Percentiles rank a stretch among this genome's conserved stretches.
phyloP scores from a whole-genome alignment of 305 asterid species.

The Solanum hybrid region DNA sequence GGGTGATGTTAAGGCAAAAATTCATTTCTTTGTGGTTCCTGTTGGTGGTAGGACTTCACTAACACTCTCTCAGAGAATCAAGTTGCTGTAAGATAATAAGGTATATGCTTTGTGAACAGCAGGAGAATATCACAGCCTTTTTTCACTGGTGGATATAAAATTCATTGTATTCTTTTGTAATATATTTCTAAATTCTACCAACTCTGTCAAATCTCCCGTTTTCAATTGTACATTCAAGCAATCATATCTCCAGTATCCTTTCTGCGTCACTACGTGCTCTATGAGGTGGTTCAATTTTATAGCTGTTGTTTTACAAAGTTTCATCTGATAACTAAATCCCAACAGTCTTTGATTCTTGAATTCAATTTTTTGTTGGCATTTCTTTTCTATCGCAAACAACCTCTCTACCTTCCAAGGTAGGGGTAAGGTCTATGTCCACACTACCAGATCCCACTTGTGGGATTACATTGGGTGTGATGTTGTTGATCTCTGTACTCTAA shows the following conservation, averaged over 20 bases:
- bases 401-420: neutral
- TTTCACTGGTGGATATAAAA: neutral
- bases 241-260: neutral
- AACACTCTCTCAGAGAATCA: neutral
- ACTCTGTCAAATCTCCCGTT: neutral
- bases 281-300: neutral
- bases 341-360: neutral
- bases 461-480: neutral
- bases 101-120: neutral
- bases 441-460: neutral
- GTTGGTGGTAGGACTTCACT: neutral
- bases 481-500: neutral
- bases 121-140: accelerated
- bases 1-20: neutral
- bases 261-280: neutral
- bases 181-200: neutral
- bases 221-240: neutral
- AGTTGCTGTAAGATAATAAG: neutral
- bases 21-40: neutral
- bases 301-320: neutral
- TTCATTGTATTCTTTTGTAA: neutral
- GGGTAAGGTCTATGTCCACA: neutral
- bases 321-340: neutral
- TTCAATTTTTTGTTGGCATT: neutral
- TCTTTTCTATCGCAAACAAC: neutral